These are phyloP conservation scores for Conringia planisiliqua DNA, from an alignment of 345 rosid genomes.

Conservation along the genomic window DNA sequence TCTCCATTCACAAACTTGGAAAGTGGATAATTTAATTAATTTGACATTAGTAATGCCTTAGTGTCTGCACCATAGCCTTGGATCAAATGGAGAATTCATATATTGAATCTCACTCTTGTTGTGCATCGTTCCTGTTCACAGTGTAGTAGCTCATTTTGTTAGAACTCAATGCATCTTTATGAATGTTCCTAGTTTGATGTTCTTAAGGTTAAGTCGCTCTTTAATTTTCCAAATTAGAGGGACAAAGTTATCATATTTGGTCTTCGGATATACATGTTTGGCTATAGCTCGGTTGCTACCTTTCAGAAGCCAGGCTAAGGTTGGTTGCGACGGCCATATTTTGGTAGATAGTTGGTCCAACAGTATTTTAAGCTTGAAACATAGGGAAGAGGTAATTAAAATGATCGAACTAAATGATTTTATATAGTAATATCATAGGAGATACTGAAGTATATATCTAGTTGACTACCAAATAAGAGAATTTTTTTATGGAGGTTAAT, in stretches of 20 bases:
- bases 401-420: background rate
- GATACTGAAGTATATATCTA: background rate
- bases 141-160: background rate
- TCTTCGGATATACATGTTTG: background rate
- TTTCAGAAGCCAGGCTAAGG: background rate
- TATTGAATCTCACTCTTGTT: background rate
- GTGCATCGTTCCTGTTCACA: background rate
- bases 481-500: background rate
- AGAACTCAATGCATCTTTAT: background rate
- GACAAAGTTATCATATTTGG: background rate
- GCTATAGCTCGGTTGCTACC: background rate
- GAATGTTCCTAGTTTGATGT: background rate
- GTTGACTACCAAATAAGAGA: background rate
- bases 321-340: background rate
- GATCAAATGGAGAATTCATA: background rate
- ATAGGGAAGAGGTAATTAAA: background rate
- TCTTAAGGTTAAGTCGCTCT: background rate
- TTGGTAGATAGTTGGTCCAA: background rate
- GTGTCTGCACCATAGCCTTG: constrained; percentile 4
- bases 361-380: background rate
- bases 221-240: background rate
- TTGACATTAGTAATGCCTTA: background rate
- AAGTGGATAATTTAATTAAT: background rate
- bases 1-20: background rate
- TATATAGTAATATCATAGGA: background rate